Percentiles rank a stretch among this genome's conserved stretches.
These are phyloP conservation scores for Carallia brachiata DNA, from an alignment of 345 rosid genomes.

Conservation along the genomic window DNA sequence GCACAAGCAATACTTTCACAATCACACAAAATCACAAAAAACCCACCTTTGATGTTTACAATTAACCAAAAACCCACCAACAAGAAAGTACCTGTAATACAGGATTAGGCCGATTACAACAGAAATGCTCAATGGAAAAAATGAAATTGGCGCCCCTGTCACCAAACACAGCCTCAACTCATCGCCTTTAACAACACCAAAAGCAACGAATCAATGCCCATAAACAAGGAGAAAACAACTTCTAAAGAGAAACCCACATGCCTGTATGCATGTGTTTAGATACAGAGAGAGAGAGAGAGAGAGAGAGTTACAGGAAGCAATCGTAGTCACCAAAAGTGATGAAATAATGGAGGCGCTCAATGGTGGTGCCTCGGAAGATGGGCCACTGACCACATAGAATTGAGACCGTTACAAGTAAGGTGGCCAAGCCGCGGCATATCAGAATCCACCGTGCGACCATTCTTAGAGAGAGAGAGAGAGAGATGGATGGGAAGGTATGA, in stretches of 20 bases:
- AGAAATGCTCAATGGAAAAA: conserved; percentile 56
- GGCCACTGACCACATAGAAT: conserved; percentile 99
- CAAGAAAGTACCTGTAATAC: conserved; percentile 50
- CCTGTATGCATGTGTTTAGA: too few species aligned
- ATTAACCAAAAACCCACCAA: not conserved
- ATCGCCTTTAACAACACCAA: conserved; percentile 43
- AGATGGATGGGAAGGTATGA: too few species aligned
- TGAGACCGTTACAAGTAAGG: conserved; percentile 58
- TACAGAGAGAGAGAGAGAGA: not conserved
- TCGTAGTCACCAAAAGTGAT: conserved; percentile 87
- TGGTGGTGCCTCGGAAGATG: conserved; percentile 75
- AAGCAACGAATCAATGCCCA: conserved; percentile 2
- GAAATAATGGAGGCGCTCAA: conserved; percentile 65
- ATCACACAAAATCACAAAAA: not conserved
- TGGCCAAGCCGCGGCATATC: conserved; percentile 62
- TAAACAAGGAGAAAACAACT: conserved; percentile 4
- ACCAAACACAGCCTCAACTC: conserved; percentile 59
- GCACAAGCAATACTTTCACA: not conserved
- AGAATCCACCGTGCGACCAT: conserved; percentile 79
- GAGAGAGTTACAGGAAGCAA: conserved; percentile 55
- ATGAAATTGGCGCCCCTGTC: conserved; percentile 49
- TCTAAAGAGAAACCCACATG: conserved; percentile 2
- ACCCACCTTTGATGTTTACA: not conserved
- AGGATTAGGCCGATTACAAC: conserved; percentile 91
- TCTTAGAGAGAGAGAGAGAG: not conserved